phyloP scores from a whole-genome alignment of 2,329 filamentous ascomycete species.

The Hypoxylon sp. region DNA sequence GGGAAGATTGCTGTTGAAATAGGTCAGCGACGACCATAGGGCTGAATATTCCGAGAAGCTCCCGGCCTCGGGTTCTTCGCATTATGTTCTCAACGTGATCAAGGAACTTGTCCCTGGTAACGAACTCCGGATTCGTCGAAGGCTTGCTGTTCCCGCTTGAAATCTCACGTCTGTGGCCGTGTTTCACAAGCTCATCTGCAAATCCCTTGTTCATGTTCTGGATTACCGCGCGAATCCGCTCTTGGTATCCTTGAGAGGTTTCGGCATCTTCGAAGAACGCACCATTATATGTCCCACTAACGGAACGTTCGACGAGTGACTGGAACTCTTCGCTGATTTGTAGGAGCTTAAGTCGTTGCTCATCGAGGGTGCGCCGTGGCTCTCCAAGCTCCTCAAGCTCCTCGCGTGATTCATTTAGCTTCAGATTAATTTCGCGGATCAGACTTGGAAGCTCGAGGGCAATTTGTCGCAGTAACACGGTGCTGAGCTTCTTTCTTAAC shows the following conservation, averaged over 20 bases:
- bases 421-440: slow-evolving; percentile 58
- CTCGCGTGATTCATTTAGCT: slow-evolving; percentile 53
- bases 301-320: slow-evolving; percentile 59
- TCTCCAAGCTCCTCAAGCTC: slow-evolving; percentile 63
- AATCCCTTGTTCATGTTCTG: slow-evolving; percentile 65
- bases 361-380: slow-evolving; percentile 58
- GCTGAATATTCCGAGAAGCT: slow-evolving; percentile 73
- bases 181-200: slow-evolving; percentile 56
- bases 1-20: slow-evolving; percentile 69
- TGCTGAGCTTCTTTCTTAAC: slow-evolving; percentile 64
- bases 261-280: slow-evolving; percentile 62
- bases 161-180: slow-evolving; percentile 57
- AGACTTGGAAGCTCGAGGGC: slow-evolving; percentile 60
- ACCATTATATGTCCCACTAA: slow-evolving; percentile 66
- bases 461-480: slow-evolving; percentile 64
- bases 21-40: slow-evolving; percentile 69
- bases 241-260: slow-evolving; percentile 53
- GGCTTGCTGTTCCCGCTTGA: slow-evolving; percentile 10
- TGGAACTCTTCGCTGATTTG: slow-evolving; percentile 61
- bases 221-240: slow-evolving; percentile 66
- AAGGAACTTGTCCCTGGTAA: slow-evolving; percentile 56
- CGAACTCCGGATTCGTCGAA: slow-evolving; percentile 11
- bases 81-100: slow-evolving; percentile 57
- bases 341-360: slow-evolving; percentile 65
- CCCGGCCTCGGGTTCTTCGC: slow-evolving; percentile 62